Conservation (phyloP, 345 rosid genomes). For the Psidium guajava region DNA sequence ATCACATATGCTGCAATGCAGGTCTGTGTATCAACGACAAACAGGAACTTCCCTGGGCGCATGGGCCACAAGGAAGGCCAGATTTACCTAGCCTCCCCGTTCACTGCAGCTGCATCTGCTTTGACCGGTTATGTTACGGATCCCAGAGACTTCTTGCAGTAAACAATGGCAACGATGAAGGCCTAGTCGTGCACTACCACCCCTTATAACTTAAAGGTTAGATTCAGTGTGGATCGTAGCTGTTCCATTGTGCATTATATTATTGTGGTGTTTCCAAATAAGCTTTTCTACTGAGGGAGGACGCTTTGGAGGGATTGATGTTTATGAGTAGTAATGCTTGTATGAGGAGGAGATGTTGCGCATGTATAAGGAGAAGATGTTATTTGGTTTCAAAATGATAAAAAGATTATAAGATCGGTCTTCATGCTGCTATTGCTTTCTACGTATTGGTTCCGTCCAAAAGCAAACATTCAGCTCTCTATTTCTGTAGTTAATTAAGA, state of each 20-base stretch:
- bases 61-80: constrained; percentile 99
- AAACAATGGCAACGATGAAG: background rate
- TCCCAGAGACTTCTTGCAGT: constrained; percentile 92
- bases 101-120: constrained; percentile 95
- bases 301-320: background rate
- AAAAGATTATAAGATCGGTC: background rate
- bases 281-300: background rate
- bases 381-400: background rate
- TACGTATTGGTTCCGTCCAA: background rate
- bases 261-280: background rate
- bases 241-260: background rate
- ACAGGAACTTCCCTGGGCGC: constrained; percentile 96
- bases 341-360: background rate
- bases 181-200: background rate
- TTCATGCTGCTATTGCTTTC: background rate
- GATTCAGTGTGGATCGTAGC: background rate
- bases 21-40: constrained; percentile 81
- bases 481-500: background rate
- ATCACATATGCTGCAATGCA: background rate
- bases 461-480: background rate
- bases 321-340: background rate
- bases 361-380: background rate
- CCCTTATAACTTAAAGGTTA: background rate
- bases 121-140: constrained; percentile 90
- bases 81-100: constrained; percentile 90